Evolutionary conservation across 2,329 filamentous ascomycete genomes (phyloP).

Genomic region (Botrytis deweyae): DNA sequence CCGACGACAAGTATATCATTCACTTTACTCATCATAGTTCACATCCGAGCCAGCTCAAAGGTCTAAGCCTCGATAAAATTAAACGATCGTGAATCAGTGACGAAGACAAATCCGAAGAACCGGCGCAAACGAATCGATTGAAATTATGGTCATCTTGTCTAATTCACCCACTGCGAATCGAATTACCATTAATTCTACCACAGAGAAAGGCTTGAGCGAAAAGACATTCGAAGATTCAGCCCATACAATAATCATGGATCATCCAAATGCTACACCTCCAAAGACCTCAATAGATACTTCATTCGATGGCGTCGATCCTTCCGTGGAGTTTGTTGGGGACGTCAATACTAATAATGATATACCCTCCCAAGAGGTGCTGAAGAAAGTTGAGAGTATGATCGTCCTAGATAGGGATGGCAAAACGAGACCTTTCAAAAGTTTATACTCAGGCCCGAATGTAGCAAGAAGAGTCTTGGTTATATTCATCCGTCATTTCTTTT

Average conservation of each 20-base stretch:
- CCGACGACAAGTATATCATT: not conserved
- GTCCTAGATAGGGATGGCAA: conserved; percentile 39
- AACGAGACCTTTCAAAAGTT: conserved; percentile 36
- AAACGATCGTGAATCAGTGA: conserved; percentile 7
- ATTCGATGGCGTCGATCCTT: conserved; percentile 25
- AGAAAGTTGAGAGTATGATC: conserved; percentile 47
- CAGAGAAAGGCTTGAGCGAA: not conserved
- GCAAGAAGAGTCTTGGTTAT: conserved; percentile 39
- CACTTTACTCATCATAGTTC: not conserved
- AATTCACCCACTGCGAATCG: not conserved
- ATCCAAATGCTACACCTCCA: conserved; percentile 1
- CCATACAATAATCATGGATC: conserved; percentile 4
- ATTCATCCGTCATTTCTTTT: conserved; percentile 44
- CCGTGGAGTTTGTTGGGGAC: conserved; percentile 56
- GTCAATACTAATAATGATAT: conserved; percentile 56
- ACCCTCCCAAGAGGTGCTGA: conserved; percentile 50
- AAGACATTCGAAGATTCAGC: not conserved
- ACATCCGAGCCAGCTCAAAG: not conserved
- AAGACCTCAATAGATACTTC: conserved; percentile 25
- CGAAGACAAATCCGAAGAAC: conserved; percentile 1
- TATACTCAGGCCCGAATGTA: conserved; percentile 40
- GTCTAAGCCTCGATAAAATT: conserved; percentile 13
- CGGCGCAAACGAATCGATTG: conserved; percentile 3
- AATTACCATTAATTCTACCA: not conserved
- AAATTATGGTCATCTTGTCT: conserved; percentile 20